Evolutionary conservation across 2,329 filamentous ascomycete species (phyloP), one percentile per base, ranked within the genome.

Genomic region (Sclerotinia nivalis): DNA sequence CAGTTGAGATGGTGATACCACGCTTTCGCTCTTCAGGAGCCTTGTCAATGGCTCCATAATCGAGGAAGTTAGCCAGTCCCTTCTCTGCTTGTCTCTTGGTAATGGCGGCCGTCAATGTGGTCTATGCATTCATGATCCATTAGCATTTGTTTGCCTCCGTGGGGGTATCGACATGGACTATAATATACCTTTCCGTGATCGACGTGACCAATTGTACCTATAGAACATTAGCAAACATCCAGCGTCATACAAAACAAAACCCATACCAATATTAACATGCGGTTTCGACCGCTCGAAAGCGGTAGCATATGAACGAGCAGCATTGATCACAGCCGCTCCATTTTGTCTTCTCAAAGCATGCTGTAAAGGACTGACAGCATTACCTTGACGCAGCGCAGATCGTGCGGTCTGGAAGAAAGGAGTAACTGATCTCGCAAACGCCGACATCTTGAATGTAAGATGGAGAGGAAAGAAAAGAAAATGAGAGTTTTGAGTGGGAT

Each of bases 11-110:
- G 81, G 96, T 99, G 84, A 99, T 99, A 90, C 96, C 96, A 88
- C 96, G 95, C 88, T 98, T 98, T 80, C 96, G 92, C 88, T 99
- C 96, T 84, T 99, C 96, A 75, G 96, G 96, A 69, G 96, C 96
- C 86, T 98, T 99, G 86, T 99, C 96, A 81, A 99, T 99, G 79
- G 96, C 86, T 81, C 93, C 93, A 87, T 99, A 99, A 69, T 98
- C 96, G 80, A 98, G 91, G 86, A 96, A 99, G 84, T 84, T 93
- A 80, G 96, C 96, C 78, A 93, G 85, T 73, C 96, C 95, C 86
- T 97, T 97, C 80, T 95, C 92, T 77, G 96, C 89, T 83, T 98
- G 96, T 81, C 95, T 89, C 87, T 99, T 99, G 79, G 96, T 99
- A 85, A 99, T 99, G 80, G 96, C 96, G 74, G 96, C 96, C 77